Base-by-base conservation (phyloP, 345 rosid species). In the Ailanthus altissimus region DNA sequence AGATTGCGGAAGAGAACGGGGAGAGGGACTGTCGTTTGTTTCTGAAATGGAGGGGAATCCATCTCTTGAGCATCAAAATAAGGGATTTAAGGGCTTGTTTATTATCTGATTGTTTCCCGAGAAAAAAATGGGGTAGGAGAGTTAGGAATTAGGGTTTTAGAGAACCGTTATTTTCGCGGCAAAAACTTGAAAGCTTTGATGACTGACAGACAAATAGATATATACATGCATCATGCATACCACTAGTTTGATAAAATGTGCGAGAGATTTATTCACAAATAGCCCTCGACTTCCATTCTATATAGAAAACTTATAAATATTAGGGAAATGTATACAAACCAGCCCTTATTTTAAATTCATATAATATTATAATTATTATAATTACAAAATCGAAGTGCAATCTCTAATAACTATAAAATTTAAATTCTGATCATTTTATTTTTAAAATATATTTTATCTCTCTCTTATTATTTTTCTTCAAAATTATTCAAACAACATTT, bases 51-150 rank as follows among this genome's bases (percentile, higher is more conserved):
- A 81, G 59, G 75, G 67, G 80, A 47, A 75, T 72, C 85, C 82
- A 86, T 82, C 82, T 86, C 72, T 57, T 69, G 76, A 89, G 85
- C 93, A 89, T 88, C 81, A 83, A 67, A 81, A 69, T 73, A 73
- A 0, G 72, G 46, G 70, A 9, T 66, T 8, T 56, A 45, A 73
- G 67, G 70, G 65, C 18, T 14, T 32, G 11, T 0, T 15, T 28
- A 6, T 61, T 28, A 7, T 7, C 69, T 42, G 43, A 43, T 26
- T n/a, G 21, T 69, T 47, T 74, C 20, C 54, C 20, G 2, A 40
- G 25, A 45, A 54, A 64, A 61, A 16, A 61, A 26, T 8, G 51
- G 62, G 5, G 9, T 7, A 40, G n/a, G 26, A 36, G 23, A 49
- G 57, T 60, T 13, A 75, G 78, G 57, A 65, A 25, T 61, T 28